These are phyloP conservation scores for Lactarius psammicola DNA, from an alignment of 768 basidiomycete genomes.

Conservation along the genomic window DNA sequence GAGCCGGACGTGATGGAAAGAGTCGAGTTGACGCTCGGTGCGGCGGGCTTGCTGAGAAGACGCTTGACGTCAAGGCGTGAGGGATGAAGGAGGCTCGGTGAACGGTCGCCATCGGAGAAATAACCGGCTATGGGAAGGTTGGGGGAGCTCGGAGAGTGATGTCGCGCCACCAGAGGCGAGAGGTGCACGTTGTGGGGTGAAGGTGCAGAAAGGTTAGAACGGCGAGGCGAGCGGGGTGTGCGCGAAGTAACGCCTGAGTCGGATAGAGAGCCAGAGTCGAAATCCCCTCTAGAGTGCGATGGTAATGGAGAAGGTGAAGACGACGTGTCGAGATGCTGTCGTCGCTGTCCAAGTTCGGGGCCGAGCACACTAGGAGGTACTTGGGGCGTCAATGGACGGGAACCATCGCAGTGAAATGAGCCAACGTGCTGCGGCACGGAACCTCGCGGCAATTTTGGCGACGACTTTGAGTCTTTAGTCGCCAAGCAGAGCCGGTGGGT, in stretches of 20 bases:
- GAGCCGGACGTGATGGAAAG: slow-evolving; percentile 28
- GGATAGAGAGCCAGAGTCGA: slow-evolving; percentile 23
- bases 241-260: slow-evolving; percentile 22
- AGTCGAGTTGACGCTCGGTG: slow-evolving; percentile 24
- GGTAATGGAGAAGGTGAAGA: not conserved
- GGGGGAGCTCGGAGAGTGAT: slow-evolving; percentile 24
- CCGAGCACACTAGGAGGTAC: not conserved
- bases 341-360: not conserved
- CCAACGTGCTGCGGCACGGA: not conserved
- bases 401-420: not conserved
- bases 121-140: slow-evolving; percentile 12
- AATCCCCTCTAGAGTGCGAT: not conserved
- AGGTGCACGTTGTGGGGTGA: not conserved
- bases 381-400: not conserved
- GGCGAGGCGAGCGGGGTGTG: not conserved
- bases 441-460: not conserved
- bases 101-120: slow-evolving; percentile 25
- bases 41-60: slow-evolving; percentile 29
- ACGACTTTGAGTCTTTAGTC: slow-evolving; percentile 6
- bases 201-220: slow-evolving; percentile 3
- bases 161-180: slow-evolving; percentile 13
- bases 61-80: slow-evolving; percentile 28
- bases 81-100: slow-evolving; percentile 22
- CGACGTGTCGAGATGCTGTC: not conserved
- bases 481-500: not conserved